Evolutionary conservation across 208 protist genomes (phyloP), one percentile per base, ranked within the genome.

Genomic region (Trypanosomatidae sp.): DNA sequence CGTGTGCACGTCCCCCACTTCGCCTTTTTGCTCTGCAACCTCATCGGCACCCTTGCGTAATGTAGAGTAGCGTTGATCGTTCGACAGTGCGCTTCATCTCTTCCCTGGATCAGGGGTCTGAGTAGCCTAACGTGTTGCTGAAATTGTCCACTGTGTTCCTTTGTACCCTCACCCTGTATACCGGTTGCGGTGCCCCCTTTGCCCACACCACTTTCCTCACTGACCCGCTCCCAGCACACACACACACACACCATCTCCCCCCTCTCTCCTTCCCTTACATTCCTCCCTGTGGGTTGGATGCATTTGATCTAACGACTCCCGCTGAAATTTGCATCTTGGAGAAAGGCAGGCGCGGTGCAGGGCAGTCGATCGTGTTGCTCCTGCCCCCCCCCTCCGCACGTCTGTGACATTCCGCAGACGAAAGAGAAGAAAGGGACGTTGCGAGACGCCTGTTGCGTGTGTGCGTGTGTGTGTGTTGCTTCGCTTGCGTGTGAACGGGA

Each of bases 401-500:
- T 36, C 28, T 62, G 62, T 50, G 49, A 22, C 36, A 30, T 55
- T 73, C 47, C 53, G 15, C 58, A 73, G n/a, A 50, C 30, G 1
- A 49, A 33, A 13, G 15, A 30, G 28, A 46, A 41, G 62, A 49
- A 44, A 47, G 22, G 12, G 46, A 7, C 19, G 17, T 46, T 15
- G 19, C 17, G 60, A 25, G 39, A 25, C 22, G 22, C 22, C 33
- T 65, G 39, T 17, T 12, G 39, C 19, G 22, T 44, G 9, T 30
- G 9, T 10, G 22, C 30, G 1, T 22, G 15, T 12, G 30, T 43
- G 7, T 62, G 10, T 65, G 60, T 13, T 44, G 6, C 13, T 10
- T 65, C 41, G 13, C 60, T 65, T 6, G 39, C 4, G 39, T 25
- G 19, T n/a, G 6, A 7, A 46, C 8, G 30, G 30, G 17, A 47